Percentiles rank a stretch among this genome's conserved stretches.
Evolutionary conservation across 164 flowering plant species (phyloP).

Genomic region (Sedum album): DNA sequence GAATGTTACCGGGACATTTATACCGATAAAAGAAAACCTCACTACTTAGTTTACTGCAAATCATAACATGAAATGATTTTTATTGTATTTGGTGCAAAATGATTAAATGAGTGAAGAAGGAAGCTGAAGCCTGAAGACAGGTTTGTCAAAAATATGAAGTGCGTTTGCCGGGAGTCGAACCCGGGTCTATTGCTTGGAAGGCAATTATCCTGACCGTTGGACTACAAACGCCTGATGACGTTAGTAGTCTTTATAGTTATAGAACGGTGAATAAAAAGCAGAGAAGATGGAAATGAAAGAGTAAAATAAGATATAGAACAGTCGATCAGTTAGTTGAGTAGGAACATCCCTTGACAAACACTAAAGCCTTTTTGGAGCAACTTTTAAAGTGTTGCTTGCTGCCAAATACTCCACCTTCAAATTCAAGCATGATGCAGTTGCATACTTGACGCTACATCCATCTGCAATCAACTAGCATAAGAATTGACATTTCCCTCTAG

Average conservation of each 20-base stretch:
- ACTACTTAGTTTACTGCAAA: slow-evolving; percentile 12
- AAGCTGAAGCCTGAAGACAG: too few species aligned
- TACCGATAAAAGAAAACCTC: slow-evolving; percentile 24
- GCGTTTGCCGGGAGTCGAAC: slow-evolving; percentile 23
- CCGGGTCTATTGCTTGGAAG: slow-evolving; percentile 93
- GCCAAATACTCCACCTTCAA: not conserved
- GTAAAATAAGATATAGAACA: not conserved
- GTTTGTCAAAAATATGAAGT: too few species aligned
- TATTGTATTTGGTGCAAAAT: too few species aligned
- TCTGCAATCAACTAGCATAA: not conserved
- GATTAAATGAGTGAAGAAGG: too few species aligned
- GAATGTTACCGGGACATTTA: slow-evolving; percentile 20
- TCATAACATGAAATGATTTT: not conserved
- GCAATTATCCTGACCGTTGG: slow-evolving; percentile 91
- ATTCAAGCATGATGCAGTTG: slow-evolving; percentile 1
- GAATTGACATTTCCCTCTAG: not conserved
- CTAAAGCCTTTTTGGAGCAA: not conserved
- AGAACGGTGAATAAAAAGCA: too few species aligned
- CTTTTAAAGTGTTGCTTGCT: not conserved
- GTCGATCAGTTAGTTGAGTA: not conserved
- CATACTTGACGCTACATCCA: not conserved
- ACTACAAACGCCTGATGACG: slow-evolving; percentile 73
- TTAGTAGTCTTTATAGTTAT: too few species aligned
- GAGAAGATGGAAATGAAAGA: not conserved
- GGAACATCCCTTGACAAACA: not conserved